Evolutionary conservation across 1,284 basidiomycete genomes (phyloP).

Genomic region (Malassezia vespertilionis): DNA sequence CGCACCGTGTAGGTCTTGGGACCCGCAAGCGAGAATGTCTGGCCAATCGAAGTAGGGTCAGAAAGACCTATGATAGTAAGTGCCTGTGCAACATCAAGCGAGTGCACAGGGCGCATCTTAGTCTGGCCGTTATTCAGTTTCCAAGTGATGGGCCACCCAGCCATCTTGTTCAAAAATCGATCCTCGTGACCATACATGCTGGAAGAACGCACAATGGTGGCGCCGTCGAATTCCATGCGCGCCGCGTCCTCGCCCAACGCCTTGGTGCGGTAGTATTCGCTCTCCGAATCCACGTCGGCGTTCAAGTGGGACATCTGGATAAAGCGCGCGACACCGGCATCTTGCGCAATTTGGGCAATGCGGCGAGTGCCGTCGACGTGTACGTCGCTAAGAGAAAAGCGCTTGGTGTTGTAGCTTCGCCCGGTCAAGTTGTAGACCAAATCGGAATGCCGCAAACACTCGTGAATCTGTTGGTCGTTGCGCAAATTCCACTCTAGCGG

Average conservation of each 20-base stretch:
- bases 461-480: constrained; percentile 76
- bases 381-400: constrained; percentile 66
- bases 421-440: constrained; percentile 90
- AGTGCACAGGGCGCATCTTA: constrained; percentile 78
- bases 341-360: constrained; percentile 66
- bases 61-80: constrained; percentile 66
- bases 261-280: constrained; percentile 78
- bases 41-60: constrained; percentile 56
- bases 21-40: constrained; percentile 72
- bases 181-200: constrained; percentile 88
- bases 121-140: constrained; percentile 80
- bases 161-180: constrained; percentile 82
- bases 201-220: constrained; percentile 79
- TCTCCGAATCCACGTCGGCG: constrained; percentile 66
- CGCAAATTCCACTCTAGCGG: constrained; percentile 92
- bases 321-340: constrained; percentile 69
- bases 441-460: constrained; percentile 89
- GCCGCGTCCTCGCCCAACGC: constrained; percentile 81
- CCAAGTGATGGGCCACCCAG: constrained; percentile 74
- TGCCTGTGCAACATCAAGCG: constrained; percentile 84
- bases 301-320: constrained; percentile 94
- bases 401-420: constrained; percentile 85
- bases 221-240: constrained; percentile 68
- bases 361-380: constrained; percentile 61
- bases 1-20: constrained; percentile 75